A percentile compares a stretch with the other conserved stretches of the same genome.
Evolutionary conservation across 2,329 filamentous ascomycete species (phyloP).

Genomic region (Penicillium sp.): DNA sequence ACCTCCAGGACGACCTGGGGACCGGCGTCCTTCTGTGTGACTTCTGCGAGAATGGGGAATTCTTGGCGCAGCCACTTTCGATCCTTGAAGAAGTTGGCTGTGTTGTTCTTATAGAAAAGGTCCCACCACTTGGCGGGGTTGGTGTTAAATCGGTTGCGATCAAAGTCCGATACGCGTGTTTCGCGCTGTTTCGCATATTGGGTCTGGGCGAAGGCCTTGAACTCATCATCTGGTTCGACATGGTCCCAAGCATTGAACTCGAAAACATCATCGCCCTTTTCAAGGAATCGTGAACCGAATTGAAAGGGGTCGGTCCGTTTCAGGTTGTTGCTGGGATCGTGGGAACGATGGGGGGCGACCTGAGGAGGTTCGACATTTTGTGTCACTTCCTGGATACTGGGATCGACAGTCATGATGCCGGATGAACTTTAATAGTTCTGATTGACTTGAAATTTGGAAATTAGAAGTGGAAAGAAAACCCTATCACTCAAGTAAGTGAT

Average conservation of each 20-base stretch:
- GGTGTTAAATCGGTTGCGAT: constrained; percentile 83
- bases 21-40: constrained; percentile 70
- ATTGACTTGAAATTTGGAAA: background rate
- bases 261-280: constrained; percentile 84
- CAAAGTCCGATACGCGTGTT: constrained; percentile 86
- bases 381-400: constrained; percentile 26
- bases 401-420: constrained; percentile 16
- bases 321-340: constrained; percentile 68
- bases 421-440: background rate
- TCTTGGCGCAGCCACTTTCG: constrained; percentile 96
- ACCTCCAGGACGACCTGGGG: constrained; percentile 77
- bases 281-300: constrained; percentile 85
- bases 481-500: constrained; percentile 7
- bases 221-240: constrained; percentile 86
- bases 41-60: constrained; percentile 79
- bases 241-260: constrained; percentile 99
- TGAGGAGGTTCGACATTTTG: constrained; percentile 48
- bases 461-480: background rate
- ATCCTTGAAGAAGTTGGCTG: constrained; percentile 97
- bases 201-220: constrained; percentile 78
- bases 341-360: constrained; percentile 64
- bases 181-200: constrained; percentile 84
- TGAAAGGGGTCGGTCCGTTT: constrained; percentile 92
- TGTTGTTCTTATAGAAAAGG: constrained; percentile 96
- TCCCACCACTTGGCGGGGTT: constrained; percentile 98